phyloP scores from a whole-genome alignment of 495 filamentous ascomycete species.

The Trichoderma erinaceum region DNA sequence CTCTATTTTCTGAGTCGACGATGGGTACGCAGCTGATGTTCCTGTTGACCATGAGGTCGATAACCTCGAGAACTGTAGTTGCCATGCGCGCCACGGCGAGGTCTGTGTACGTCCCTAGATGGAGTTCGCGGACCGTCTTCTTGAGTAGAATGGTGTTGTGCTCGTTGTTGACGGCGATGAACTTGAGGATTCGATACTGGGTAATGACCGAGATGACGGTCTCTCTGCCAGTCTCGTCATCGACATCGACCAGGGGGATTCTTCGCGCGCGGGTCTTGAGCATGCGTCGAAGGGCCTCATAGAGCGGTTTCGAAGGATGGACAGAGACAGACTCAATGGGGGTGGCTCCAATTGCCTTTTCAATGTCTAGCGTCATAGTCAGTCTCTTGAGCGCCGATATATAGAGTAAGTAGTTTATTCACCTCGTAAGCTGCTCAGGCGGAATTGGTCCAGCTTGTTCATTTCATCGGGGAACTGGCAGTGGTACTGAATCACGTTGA shows the following conservation, averaged over 20 bases:
- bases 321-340: conserved; percentile 96
- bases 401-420: conserved; percentile 22
- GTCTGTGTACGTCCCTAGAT: conserved; percentile 76
- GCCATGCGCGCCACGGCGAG: conserved; percentile 83
- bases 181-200: conserved; percentile 96
- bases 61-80: conserved; percentile 90
- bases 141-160: conserved; percentile 81
- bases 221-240: conserved; percentile 87
- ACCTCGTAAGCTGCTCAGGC: conserved; percentile 89
- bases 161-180: conserved; percentile 93
- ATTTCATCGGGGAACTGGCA: conserved; percentile 94
- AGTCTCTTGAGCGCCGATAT: background rate
- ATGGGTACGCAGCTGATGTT: conserved; percentile 96
- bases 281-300: conserved; percentile 94
- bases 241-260: conserved; percentile 88
- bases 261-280: conserved; percentile 84
- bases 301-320: conserved; percentile 80
- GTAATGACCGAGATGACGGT: conserved; percentile 96
- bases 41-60: conserved; percentile 84
- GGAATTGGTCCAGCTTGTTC: conserved; percentile 86
- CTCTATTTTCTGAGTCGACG: conserved; percentile 68
- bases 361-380: conserved; percentile 61
- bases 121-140: conserved; percentile 79
- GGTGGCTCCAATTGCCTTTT: conserved; percentile 82
- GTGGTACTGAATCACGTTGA: conserved; percentile 99